Percentiles rank a stretch among this genome's conserved stretches.
These are phyloP conservation scores for Dactylonectria macrodidyma DNA, from an alignment of 2,329 filamentous ascomycete species.

Conservation along the genomic window DNA sequence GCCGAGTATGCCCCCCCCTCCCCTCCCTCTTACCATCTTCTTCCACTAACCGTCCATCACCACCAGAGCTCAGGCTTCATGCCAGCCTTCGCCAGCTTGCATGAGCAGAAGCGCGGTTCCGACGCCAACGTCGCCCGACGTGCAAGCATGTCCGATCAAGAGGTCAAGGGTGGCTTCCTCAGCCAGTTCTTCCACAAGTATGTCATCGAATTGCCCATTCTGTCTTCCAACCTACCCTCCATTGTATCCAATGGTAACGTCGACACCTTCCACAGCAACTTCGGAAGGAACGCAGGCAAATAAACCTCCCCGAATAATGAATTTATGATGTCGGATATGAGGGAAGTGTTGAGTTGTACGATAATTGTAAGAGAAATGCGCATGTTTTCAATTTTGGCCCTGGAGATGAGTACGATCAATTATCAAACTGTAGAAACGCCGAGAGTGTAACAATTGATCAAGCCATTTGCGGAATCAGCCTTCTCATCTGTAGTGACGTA, in stretches of 20 bases:
- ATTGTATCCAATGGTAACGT: constrained; percentile 13
- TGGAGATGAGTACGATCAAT: constrained; percentile 18
- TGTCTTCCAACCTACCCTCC: neutral
- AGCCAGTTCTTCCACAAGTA: constrained; percentile 72
- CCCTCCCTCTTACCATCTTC: neutral
- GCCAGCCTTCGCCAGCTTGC: constrained; percentile 65
- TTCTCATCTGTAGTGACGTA: constrained; percentile 3
- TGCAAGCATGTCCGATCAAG: constrained; percentile 69
- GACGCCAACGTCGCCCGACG: constrained; percentile 64
- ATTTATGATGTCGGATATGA: constrained; percentile 1
- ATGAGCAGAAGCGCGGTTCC: constrained; percentile 65
- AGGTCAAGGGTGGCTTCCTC: constrained; percentile 63
- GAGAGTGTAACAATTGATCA: constrained; percentile 23
- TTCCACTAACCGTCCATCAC: neutral
- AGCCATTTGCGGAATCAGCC: constrained; percentile 5
- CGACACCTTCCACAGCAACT: constrained; percentile 44
- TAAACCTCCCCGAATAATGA: constrained; percentile 35
- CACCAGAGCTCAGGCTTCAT: constrained; percentile 62
- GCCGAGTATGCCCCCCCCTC: constrained; percentile 44
- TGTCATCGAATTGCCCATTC: constrained; percentile 38
- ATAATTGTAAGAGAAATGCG: constrained; percentile 3
- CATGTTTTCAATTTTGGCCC: neutral
- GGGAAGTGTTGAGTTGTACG: constrained; percentile 8
- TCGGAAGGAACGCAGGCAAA: constrained; percentile 52
- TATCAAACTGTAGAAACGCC: constrained; percentile 30